Evolutionary conservation across 108 stramenopile species (phyloP).

Genomic region (Seminavis robusta): DNA sequence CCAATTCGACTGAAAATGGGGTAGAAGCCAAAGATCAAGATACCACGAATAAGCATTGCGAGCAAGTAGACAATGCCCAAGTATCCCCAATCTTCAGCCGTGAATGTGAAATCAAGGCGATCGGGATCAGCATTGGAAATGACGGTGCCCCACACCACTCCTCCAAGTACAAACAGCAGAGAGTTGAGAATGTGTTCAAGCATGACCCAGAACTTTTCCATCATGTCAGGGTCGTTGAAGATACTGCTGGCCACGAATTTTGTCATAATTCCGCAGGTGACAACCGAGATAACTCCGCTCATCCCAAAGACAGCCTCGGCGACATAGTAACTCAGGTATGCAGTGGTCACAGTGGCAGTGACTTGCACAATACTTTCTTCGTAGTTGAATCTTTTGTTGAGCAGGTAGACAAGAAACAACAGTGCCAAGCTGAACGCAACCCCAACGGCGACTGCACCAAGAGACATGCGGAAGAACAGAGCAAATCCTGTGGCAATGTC

Average conservation of each 20-base stretch:
- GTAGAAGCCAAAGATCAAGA: conserved; percentile 53
- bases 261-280: conserved; percentile 66
- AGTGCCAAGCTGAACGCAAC: conserved; percentile 50
- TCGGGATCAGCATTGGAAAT: conserved; percentile 20
- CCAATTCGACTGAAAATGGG: conserved; percentile 67
- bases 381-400: conserved; percentile 57
- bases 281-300: conserved; percentile 55
- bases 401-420: conserved; percentile 30
- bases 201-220: conserved; percentile 78
- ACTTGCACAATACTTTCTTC: conserved; percentile 82
- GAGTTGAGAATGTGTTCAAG: conserved; percentile 88
- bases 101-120: conserved; percentile 28
- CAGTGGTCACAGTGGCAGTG: conserved; percentile 63
- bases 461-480: conserved; percentile 46
- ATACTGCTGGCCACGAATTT: conserved; percentile 48
- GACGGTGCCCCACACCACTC: conserved; percentile 71
- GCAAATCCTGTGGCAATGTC: conserved; percentile 25
- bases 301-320: conserved; percentile 52
- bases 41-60: conserved; percentile 52
- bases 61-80: conserved; percentile 60
- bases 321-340: conserved; percentile 84
- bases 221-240: conserved; percentile 65
- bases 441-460: conserved; percentile 68
- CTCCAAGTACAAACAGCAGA: conserved; percentile 86
- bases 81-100: conserved; percentile 57